These are phyloP conservation scores for Solanum virginianum DNA, from an alignment of 257 asterid species.

Conservation along the genomic window DNA sequence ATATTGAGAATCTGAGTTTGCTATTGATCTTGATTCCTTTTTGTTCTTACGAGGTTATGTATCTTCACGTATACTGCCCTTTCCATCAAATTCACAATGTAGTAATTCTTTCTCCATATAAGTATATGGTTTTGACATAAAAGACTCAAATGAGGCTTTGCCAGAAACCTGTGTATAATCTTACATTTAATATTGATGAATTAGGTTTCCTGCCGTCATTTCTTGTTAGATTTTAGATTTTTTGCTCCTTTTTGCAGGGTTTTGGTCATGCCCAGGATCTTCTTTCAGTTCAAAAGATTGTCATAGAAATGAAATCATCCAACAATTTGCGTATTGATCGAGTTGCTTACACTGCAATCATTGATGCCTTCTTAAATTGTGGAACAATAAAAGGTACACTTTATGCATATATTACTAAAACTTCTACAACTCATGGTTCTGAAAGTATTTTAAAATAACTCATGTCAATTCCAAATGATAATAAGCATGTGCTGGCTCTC, in stretches of 20 bases:
- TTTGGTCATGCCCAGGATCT: constrained; percentile 47
- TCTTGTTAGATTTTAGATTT: background rate
- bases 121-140: background rate
- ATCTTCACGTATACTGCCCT: background rate
- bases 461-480: background rate
- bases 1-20: too few relatives aligned
- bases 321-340: constrained; percentile 37
- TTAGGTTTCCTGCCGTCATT: background rate
- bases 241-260: constrained; percentile 25
- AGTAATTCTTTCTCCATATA: background rate
- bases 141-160: background rate
- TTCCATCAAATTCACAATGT: background rate
- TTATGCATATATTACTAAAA: background rate
- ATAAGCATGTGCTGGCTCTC: background rate
- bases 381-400: constrained; percentile 46
- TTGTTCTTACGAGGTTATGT: background rate
- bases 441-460: background rate
- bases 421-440: background rate
- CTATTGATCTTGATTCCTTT: background rate
- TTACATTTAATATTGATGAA: background rate
- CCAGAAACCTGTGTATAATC: background rate
- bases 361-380: constrained; percentile 49
- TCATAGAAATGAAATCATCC: constrained; percentile 46
- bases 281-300: constrained; percentile 23
- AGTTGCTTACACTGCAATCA: constrained; percentile 47